Evolutionary conservation across 208 protist genomes (phyloP).

Genomic region (Crithidia mellificae): DNA sequence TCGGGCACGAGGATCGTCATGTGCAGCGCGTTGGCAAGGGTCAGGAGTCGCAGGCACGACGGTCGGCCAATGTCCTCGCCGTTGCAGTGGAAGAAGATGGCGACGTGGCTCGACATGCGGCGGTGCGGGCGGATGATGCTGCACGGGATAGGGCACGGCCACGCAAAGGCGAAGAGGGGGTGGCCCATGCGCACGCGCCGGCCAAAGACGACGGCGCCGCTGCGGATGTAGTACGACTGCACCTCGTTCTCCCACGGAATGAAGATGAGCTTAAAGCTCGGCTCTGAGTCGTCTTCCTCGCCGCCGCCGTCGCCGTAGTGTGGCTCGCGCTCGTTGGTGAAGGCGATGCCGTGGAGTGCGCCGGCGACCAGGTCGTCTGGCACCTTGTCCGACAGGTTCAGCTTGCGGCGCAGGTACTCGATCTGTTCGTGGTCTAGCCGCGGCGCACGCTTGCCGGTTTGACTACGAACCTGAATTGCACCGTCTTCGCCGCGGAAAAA

Average conservation of each 20-base stretch:
- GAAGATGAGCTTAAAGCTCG: slow-evolving; percentile 43
- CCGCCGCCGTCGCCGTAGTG: neutral
- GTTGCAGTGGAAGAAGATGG: slow-evolving; percentile 55
- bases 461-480: slow-evolving; percentile 22
- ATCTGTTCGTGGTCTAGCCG: slow-evolving; percentile 30
- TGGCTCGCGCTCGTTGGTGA: neutral
- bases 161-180: slow-evolving; percentile 18
- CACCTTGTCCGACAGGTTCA: slow-evolving; percentile 13
- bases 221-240: slow-evolving; percentile 40
- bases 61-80: slow-evolving; percentile 50
- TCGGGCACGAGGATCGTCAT: slow-evolving; percentile 48
- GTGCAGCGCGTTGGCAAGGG: slow-evolving; percentile 51
- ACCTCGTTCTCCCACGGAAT: slow-evolving; percentile 41
- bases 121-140: slow-evolving; percentile 44
- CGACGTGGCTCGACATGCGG: slow-evolving; percentile 54
- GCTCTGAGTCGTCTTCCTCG: slow-evolving; percentile 5
- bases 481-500: slow-evolving; percentile 32
- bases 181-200: slow-evolving; percentile 25
- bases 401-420: slow-evolving; percentile 25
- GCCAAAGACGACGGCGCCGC: slow-evolving; percentile 39
- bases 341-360: slow-evolving; percentile 23
- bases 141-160: slow-evolving; percentile 44
- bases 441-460: slow-evolving; percentile 16
- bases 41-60: slow-evolving; percentile 35
- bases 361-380: slow-evolving; percentile 20